Conservation (phyloP, 2,329 filamentous ascomycete genomes). For the Zopfia rhizophila region DNA sequence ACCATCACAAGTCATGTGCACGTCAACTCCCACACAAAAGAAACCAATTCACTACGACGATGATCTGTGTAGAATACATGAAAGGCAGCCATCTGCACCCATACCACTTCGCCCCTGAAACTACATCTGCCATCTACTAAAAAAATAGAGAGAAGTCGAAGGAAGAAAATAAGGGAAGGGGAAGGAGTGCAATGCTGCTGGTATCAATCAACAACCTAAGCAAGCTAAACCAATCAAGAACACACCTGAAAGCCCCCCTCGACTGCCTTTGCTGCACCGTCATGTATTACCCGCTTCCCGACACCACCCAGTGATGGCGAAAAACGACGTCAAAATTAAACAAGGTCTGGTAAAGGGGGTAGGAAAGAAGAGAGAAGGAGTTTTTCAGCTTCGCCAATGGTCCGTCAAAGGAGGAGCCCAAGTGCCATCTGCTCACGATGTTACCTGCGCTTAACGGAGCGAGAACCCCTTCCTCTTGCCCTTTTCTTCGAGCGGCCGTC, state of each 20-base stretch:
- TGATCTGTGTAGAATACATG: constrained; percentile 54
- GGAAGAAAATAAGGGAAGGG: constrained; percentile 33
- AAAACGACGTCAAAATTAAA: constrained; percentile 52
- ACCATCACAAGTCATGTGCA: constrained; percentile 15
- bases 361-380: constrained; percentile 45
- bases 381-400: constrained; percentile 40
- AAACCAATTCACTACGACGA: constrained; percentile 52
- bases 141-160: constrained; percentile 37
- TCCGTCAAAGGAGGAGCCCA: constrained; percentile 27
- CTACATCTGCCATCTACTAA: constrained; percentile 50
- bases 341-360: constrained; percentile 52
- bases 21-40: constrained; percentile 40
- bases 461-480: constrained; percentile 99
- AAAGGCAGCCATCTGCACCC: constrained; percentile 47
- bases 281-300: constrained; percentile 50
- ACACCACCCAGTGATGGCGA: constrained; percentile 54
- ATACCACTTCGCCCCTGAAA: constrained; percentile 38
- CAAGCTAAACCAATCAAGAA: constrained; percentile 47
- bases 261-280: constrained; percentile 38
- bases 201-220: constrained; percentile 56
- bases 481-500: constrained; percentile 95
- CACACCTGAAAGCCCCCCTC: constrained; percentile 41
- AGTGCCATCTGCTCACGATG: constrained; percentile 18
- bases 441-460: constrained; percentile 73
- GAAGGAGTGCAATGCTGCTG: constrained; percentile 56